Evolutionary conservation across 2,329 filamentous ascomycete species (phyloP), one percentile per base, ranked within the genome.

Genomic region (Metarhizium robertsii): DNA sequence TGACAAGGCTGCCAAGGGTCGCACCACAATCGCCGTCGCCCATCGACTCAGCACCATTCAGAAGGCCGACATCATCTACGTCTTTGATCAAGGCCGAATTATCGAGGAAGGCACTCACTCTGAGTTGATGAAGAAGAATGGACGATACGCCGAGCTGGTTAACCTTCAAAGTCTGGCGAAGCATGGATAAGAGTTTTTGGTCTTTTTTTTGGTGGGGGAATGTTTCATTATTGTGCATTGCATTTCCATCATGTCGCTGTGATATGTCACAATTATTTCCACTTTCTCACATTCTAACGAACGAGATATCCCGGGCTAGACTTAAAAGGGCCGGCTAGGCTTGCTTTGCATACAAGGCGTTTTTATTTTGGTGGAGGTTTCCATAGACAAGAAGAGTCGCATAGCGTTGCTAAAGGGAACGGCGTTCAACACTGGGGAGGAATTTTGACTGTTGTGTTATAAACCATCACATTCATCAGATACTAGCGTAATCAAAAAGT

Each of bases 21-120:
- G 91, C 53, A 95, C 91, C 6, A 97, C 92, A 0, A 94, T 99
- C 59, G 92, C 92, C 1, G 92, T 99, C 1, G 94, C 94, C 3
- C 92, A 99, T 71, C 80, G 94, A 29, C 75, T 99, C 6, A 90
- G 85, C 65, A 96, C 94, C 0, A 96, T 97, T 58, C 91, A 96
- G 68, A 92, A 94, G 68, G 92, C 92, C 0, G 92, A 97, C 67
- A 75, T 92, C 51, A 97, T 97, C 63, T 96, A 95, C 61, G 92
- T 97, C n/a, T 94, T 97, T 67, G 92, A 96, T 69, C 85, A 89
- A 64, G 94, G 92, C 7, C 80, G 83, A 57, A 83, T 97, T 47
- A 88, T 95, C 1, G 92, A 97, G 75, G 80, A 82, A 61, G 92
- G 92, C 5, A 90, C 84, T 8, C 92, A 97, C 67, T 65, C 74